These are phyloP conservation scores for Beauveria pseudobassiana DNA, from an alignment of 2,329 filamentous ascomycete genomes.

Conservation along the genomic window DNA sequence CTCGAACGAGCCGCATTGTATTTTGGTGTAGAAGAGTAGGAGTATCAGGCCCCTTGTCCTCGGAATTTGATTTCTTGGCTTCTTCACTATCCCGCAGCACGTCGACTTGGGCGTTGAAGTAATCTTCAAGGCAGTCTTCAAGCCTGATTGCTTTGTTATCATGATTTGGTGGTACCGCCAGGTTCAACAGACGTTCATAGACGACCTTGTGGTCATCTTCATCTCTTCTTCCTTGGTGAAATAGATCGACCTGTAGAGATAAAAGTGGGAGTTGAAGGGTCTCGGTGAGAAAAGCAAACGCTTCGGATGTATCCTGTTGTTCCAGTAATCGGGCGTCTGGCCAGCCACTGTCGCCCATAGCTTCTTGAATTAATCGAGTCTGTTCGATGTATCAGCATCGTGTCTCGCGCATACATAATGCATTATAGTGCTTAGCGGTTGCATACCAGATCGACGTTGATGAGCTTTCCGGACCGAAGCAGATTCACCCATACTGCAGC, in stretches of 20 bases:
- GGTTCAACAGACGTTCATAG: constrained; percentile 81
- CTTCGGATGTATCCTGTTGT: constrained; percentile 94
- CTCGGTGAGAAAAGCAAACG: constrained; percentile 90
- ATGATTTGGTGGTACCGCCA: constrained; percentile 75
- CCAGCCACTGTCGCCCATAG: constrained; percentile 84
- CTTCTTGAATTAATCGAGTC: constrained; percentile 76
- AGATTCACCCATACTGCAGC: constrained; percentile 86
- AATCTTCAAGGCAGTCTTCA: constrained; percentile 86
- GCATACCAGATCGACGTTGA: constrained; percentile 74
- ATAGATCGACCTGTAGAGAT: constrained; percentile 88
- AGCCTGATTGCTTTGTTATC: constrained; percentile 67
- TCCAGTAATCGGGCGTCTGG: constrained; percentile 65
- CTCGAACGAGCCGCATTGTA: constrained; percentile 27
- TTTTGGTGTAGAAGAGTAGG: constrained; percentile 22
- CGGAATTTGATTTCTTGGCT: constrained; percentile 36
- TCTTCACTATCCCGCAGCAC: constrained; percentile 66
- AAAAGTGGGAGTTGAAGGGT: constrained; percentile 80
- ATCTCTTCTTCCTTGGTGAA: constrained; percentile 79
- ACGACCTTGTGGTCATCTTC: constrained; percentile 91
- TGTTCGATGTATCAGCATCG: constrained; percentile 31
- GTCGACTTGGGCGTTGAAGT: constrained; percentile 91
- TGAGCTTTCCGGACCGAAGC: constrained; percentile 74
- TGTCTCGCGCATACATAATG: background rate
- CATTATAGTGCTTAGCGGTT: background rate
- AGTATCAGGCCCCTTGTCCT: constrained; percentile 20